phyloP scores from a whole-genome alignment of 2,329 filamentous ascomycete species.

The Aspergillus candidus region DNA sequence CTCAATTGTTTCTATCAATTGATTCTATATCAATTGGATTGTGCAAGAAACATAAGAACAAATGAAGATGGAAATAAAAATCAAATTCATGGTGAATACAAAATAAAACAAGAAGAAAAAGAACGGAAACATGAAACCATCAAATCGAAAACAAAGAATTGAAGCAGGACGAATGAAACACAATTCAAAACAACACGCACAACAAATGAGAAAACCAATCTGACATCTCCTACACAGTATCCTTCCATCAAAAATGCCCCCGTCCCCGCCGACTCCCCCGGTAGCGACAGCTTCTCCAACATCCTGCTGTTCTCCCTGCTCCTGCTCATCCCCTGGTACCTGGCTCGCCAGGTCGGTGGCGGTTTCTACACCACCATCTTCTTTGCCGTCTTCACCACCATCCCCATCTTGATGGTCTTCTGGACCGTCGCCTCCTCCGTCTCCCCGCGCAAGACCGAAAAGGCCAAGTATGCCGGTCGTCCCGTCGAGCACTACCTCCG shows the following conservation, averaged over 20 bases:
- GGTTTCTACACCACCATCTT: conserved; percentile 84
- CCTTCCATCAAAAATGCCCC: conserved; percentile 90
- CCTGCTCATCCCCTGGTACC: conserved; percentile 65
- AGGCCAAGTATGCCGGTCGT: conserved; percentile 76
- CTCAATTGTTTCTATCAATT: not conserved
- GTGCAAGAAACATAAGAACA: conserved; percentile 1
- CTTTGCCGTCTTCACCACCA: conserved; percentile 69
- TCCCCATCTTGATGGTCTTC: conserved; percentile 75
- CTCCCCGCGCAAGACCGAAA: conserved; percentile 87
- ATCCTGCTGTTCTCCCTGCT: conserved; percentile 65
- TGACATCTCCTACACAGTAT: conserved; percentile 50
- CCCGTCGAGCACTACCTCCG: conserved; percentile 78
- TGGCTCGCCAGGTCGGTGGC: conserved; percentile 77
- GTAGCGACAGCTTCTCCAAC: conserved; percentile 84
- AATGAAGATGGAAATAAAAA: too few relatives aligned
- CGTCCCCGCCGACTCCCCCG: conserved; percentile 80
- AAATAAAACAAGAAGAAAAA: too few relatives aligned
- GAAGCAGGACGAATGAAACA: too few relatives aligned
- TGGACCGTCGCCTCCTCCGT: conserved; percentile 76
- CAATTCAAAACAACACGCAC: too few relatives aligned
- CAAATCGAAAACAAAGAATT: too few relatives aligned
- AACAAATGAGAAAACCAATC: conserved; percentile 7
- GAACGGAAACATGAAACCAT: too few relatives aligned
- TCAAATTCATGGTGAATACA: too few relatives aligned
- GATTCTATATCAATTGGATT: not conserved